Evolutionary conservation across 169 alveolate genomes (phyloP).

Genomic region (Toxoplasma gondii): DNA sequence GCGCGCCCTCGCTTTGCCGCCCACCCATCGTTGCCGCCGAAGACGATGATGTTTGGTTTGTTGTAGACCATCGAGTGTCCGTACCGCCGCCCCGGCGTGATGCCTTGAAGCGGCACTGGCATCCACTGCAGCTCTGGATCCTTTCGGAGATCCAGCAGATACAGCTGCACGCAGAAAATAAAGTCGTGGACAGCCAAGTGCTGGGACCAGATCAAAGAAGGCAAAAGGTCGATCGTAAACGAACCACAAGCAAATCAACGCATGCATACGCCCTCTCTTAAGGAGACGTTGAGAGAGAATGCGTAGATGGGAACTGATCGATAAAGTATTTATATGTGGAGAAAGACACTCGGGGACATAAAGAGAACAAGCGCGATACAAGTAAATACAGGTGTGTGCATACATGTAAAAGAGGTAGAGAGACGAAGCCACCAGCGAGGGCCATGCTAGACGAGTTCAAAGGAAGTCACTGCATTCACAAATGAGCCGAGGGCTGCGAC

Average conservation of each 20-base stretch:
- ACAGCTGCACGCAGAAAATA: constrained; percentile 76
- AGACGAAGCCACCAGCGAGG: too few species aligned
- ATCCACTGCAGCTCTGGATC: constrained; percentile 95
- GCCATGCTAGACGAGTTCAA: too few species aligned
- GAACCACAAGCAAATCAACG: constrained; percentile 28
- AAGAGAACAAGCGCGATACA: too few species aligned
- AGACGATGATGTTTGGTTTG: constrained; percentile 95
- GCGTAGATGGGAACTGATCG: too few species aligned
- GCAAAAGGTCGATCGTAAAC: background rate
- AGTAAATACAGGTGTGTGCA: too few species aligned
- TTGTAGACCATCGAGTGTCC: constrained; percentile 96
- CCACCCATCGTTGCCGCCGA: constrained; percentile 99
- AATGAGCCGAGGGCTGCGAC: too few species aligned
- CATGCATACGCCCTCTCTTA: background rate
- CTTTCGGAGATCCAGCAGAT: constrained; percentile 94
- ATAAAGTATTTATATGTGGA: background rate
- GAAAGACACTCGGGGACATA: too few species aligned
- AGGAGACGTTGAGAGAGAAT: too few species aligned
- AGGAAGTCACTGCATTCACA: too few species aligned
- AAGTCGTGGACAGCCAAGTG: background rate
- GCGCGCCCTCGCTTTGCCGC: too few species aligned
- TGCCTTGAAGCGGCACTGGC: constrained; percentile 96
- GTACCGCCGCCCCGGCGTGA: constrained; percentile 99
- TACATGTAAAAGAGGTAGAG: too few species aligned
- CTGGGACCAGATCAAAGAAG: background rate